Evolutionary conservation across 768 basidiomycete genomes (phyloP), one percentile per base, ranked within the genome.

Genomic region (Dendrothele bispora): DNA sequence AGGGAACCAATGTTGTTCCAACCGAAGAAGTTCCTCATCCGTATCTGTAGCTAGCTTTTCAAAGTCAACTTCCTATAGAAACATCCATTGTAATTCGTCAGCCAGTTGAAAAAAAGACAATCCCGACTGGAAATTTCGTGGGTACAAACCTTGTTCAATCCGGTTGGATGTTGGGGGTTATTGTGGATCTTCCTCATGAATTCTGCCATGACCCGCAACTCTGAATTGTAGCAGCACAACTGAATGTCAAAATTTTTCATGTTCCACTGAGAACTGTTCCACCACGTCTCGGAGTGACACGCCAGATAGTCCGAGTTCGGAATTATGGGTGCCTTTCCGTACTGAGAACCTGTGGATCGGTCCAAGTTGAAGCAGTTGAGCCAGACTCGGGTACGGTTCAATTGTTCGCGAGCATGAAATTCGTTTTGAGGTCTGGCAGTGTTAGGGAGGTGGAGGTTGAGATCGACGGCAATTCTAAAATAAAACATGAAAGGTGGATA

Each of bases 331-430:
- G 83, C 79, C 66, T 92, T 92, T 46, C 94, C 94, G 65, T 95
- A 92, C 63, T 94, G 87, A 15, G 84, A 86, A 4, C 89, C 84
- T 7, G 88, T 86, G 5, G 91, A 94, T 20, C 91, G 84, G 64
- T 98, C 94, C 34, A 95, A 70, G 65, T 94, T 91, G 69, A 87
- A 91, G 65, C 91, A 94, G 61, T 86, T 88, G 48, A 95, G 68
- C 93, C 93, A 98, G 5, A 88, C 79, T 18, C 93, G 82, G 43
- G 91, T 91, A 34, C 94, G 84, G 61, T 94, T 95, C 46, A 93
- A 79, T 67, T 93, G 81, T 68, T 94, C 88, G 32, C 94, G 80
- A 6, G 87, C 86, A 50, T 89, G 85, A 48, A 79, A 78, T 63
- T 94, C 91, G 57, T 90, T 90, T 12, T 82, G 69, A 7, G 88